Evolutionary conservation across 805 yeast genomes (phyloP), one percentile per base, ranked within the genome.

Genomic region (Torulaspora indica): DNA sequence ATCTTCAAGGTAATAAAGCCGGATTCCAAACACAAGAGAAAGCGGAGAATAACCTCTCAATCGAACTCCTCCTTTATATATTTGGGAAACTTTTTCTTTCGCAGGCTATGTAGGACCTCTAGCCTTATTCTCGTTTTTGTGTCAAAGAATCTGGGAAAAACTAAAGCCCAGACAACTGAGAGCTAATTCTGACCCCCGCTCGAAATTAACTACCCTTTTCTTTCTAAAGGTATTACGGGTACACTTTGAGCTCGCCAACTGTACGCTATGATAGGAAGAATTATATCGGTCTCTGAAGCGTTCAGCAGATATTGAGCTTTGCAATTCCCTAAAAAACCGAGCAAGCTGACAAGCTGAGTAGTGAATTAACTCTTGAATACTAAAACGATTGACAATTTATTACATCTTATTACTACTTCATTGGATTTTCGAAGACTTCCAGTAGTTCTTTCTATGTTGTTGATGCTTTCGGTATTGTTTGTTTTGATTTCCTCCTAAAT

Each of bases 381-480:
- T 2, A 15, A 18, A 6, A 7, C 14, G 12, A 15, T 17, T 10
- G 17, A 15, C 12, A 18, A 31, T 17, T 14, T 17, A 14, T n/a
- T 31, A 18, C n/a, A 25, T 31, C 34, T 31, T 31, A 18, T 31
- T 15, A 15, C 34, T 31, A 20, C 34, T 31, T 31, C 34, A 31
- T 31, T 14, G 12, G 14, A 31, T 14, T 15, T 30, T 31, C 5
- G 34, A 31, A 31, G 14, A 17, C 31, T 31, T 31, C 29, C 18
- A 24, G 36, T 22, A 27, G 17, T 31, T 23, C 35, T 22, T 33
- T 38, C 25, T 31, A 17, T 30, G 27, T 27, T 31, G 42, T 38
- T 38, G 42, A 38, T 38, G 36, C 42, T 40, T 43, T 43, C 42
- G 34, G 28, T 23, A 33, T 35, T 43, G 43, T 30, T 39, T 43